These are phyloP conservation scores for Pyricularia grisea DNA, from an alignment of 2,329 filamentous ascomycete genomes.

Conservation along the genomic window DNA sequence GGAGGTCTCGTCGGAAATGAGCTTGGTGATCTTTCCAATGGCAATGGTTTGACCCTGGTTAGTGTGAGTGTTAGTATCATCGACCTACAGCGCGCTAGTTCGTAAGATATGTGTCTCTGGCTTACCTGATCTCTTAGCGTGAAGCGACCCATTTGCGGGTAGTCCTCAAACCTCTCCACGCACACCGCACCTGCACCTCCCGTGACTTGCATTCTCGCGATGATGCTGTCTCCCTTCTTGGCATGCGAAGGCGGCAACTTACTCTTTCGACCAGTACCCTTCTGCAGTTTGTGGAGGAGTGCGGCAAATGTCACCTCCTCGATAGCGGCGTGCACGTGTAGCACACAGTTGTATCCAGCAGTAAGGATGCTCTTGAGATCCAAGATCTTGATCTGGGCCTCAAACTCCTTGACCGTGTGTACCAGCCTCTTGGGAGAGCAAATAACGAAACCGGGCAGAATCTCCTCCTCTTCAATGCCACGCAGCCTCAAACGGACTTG, in stretches of 20 bases:
- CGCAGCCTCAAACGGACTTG: constrained; percentile 88
- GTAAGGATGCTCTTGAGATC: constrained; percentile 91
- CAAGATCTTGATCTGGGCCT: constrained; percentile 92
- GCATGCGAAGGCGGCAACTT: constrained; percentile 90
- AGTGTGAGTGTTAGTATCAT: constrained; percentile 6
- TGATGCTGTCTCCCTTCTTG: constrained; percentile 72
- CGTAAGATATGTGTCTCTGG: constrained; percentile 12
- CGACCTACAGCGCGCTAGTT: constrained; percentile 10
- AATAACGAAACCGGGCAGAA: constrained; percentile 89
- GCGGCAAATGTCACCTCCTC: constrained; percentile 91
- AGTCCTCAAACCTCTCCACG: constrained; percentile 91
- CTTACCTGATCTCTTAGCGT: constrained; percentile 79
- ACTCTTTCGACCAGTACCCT: constrained; percentile 87
- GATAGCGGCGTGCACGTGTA: constrained; percentile 94
- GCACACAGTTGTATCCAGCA: constrained; percentile 93
- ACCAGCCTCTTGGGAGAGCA: constrained; percentile 92
- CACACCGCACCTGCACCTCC: constrained; percentile 82
- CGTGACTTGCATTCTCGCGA: constrained; percentile 81
- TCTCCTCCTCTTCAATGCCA: constrained; percentile 95
- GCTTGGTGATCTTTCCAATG: constrained; percentile 97
- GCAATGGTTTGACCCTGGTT: constrained; percentile 92
- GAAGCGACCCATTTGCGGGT: constrained; percentile 86
- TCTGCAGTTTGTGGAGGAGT: constrained; percentile 88
- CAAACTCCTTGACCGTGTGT: constrained; percentile 80
- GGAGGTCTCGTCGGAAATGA: constrained; percentile 34